phyloP scores from a whole-genome alignment of 108 stramenopile genomes.

The Aurantiochytrium sp. region DNA sequence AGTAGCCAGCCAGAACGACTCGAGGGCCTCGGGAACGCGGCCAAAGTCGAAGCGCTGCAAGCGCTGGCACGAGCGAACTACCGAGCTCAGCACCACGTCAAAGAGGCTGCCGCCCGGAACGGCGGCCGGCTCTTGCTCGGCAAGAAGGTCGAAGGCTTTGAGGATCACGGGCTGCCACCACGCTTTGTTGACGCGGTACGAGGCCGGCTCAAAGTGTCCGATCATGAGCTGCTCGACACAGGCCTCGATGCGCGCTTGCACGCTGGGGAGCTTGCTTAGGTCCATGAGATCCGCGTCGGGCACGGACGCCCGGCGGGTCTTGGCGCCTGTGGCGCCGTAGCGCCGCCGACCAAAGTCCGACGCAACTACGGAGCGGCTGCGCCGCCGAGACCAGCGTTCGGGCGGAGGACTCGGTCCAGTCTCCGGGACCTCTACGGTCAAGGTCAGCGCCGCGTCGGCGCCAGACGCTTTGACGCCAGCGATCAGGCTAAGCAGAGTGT shows the following conservation, averaged over 20 bases:
- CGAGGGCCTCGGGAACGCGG: background rate
- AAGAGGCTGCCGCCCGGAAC: background rate
- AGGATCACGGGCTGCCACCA: slow-evolving; percentile 15
- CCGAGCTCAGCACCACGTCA: background rate
- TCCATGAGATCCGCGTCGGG: background rate
- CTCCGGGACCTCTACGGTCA: no score
- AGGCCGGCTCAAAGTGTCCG: background rate
- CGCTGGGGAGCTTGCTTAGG: background rate
- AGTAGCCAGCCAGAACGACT: background rate
- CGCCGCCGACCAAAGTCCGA: background rate
- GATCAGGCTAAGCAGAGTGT: background rate
- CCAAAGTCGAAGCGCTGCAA: background rate
- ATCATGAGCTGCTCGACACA: background rate
- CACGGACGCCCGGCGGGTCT: background rate
- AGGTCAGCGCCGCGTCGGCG: no score
- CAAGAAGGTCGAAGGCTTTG: background rate
- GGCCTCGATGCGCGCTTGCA: background rate
- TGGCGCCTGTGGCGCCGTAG: background rate
- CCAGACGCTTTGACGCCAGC: background rate
- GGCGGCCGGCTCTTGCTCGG: background rate
- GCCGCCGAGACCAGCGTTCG: background rate
- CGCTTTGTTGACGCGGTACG: background rate
- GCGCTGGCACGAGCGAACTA: background rate
- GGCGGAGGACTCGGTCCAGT: no score
- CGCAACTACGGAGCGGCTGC: background rate